Evolutionary conservation across 1,284 basidiomycete species (phyloP), one percentile per base, ranked within the genome.

Genomic region (Irpex rosettiformis): DNA sequence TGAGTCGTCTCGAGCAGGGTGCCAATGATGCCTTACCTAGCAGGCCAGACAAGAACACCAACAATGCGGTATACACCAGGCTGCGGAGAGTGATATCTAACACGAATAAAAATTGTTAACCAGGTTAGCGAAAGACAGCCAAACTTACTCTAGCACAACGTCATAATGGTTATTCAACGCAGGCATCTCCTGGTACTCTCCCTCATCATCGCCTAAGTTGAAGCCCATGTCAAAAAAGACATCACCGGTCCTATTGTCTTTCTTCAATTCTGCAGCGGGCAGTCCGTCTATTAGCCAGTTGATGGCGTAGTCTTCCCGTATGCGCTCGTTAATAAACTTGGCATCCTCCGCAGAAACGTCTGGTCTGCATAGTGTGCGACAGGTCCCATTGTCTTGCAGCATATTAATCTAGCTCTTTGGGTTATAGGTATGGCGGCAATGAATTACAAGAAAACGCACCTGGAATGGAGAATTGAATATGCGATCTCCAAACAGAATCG

Each of bases 271-370:
- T 4, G 94, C 93, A 6, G 92, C 93, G 3, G 96, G 96, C 37
- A 98, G 81, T 3, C 96, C 96, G 68, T 98, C 96, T 49, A 98
- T 80, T 57, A 98, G 86, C 88, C 95, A 96, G 70, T 98, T 98
- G 62, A 98, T 77, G 0, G 94, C 93, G 69, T 98, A 98, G 69
- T 95, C 91, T 71, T 98, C 94, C 51, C 82, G 81, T 70, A 98
- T 96, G 54, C 94, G 88, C 59, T 91, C 88, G 67, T 97, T 97
- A 71, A 98, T 89, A 72, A 97, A 97, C 62, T 83, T 86, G 18
- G 90, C 88, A 64, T 96, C 89, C 59, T 90, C 83, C 18, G 78
- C 77, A 0, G 85, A 80, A 11, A 97, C 80, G 25, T 77, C 75
- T 18, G 71, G 62, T 25, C 75, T 78, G 73, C 96, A 98, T 3